These are phyloP conservation scores for Cardamine occulta DNA, from an alignment of 345 rosid genomes.

Conservation along the genomic window DNA sequence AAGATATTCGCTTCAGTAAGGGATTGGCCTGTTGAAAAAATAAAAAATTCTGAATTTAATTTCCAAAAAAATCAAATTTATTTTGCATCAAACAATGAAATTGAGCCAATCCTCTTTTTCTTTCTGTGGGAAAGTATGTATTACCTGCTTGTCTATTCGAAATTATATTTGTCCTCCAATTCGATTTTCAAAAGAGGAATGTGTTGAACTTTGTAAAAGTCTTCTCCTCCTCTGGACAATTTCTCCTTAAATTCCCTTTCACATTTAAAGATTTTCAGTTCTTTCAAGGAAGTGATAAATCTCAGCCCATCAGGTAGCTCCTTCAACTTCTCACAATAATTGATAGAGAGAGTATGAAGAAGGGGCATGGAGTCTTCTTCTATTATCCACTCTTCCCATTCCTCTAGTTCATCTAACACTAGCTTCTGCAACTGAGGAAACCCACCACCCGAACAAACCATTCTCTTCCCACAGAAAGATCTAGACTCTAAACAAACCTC, in stretches of 20 bases:
- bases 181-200: background rate
- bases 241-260: background rate
- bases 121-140: too few relatives aligned
- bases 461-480: background rate
- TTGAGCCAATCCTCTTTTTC: too few relatives aligned
- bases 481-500: background rate
- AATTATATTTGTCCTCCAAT: too few relatives aligned
- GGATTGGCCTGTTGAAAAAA: too few relatives aligned
- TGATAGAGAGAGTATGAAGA: slow-evolving; percentile 41
- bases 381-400: slow-evolving; percentile 27
- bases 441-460: background rate
- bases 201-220: background rate
- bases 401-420: rapidly evolving
- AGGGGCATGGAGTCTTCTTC: slow-evolving; percentile 35
- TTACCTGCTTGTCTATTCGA: too few relatives aligned
- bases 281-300: background rate
- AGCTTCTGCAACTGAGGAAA: background rate
- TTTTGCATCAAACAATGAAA: too few relatives aligned
- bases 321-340: slow-evolving; percentile 23
- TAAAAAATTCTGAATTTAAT: too few relatives aligned
- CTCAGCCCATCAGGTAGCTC: slow-evolving; percentile 22
- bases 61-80: too few relatives aligned
- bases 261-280: background rate
- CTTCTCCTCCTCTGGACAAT: background rate
- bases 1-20: too few relatives aligned